Evolutionary conservation across 208 protist species (phyloP).

Genomic region (Trypanosoma avium): DNA sequence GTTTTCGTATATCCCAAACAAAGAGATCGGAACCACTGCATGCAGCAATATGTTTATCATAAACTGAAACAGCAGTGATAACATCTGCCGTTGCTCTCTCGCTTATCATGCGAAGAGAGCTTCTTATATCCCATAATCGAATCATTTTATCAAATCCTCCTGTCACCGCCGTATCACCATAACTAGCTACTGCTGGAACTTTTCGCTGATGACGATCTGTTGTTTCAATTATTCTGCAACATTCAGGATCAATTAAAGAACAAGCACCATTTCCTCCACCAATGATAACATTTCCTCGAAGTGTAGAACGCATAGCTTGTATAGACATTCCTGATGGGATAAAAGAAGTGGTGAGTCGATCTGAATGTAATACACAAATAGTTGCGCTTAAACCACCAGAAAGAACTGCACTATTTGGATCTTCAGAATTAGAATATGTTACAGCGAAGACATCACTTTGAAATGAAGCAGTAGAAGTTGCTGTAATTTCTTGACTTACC

Average conservation of each 20-base stretch:
- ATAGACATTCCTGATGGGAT: slow-evolving; percentile 82
- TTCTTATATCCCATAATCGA: slow-evolving; percentile 81
- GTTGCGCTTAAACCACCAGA: slow-evolving; percentile 85
- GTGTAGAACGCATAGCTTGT: slow-evolving; percentile 81
- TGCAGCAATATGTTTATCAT: slow-evolving; percentile 60
- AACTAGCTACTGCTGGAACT: slow-evolving; percentile 78
- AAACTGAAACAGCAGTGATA: slow-evolving; percentile 75
- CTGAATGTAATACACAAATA: slow-evolving; percentile 86
- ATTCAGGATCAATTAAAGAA: slow-evolving; percentile 71
- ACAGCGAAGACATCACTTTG: slow-evolving; percentile 90
- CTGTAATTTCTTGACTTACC: slow-evolving; percentile 66
- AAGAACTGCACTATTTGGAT: slow-evolving; percentile 76
- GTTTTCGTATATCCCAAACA: slow-evolving; percentile 81
- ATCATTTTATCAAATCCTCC: slow-evolving; percentile 84
- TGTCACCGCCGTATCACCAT: slow-evolving; percentile 62
- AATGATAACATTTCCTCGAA: slow-evolving; percentile 66
- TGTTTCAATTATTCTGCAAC: slow-evolving; percentile 62
- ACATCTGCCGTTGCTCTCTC: slow-evolving; percentile 66
- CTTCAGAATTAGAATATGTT: slow-evolving; percentile 67
- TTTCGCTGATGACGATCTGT: slow-evolving; percentile 78
- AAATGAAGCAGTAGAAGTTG: slow-evolving; percentile 83
- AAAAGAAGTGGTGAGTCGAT: slow-evolving; percentile 83
- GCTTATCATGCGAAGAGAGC: slow-evolving; percentile 55
- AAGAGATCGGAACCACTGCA: slow-evolving; percentile 82
- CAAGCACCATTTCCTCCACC: slow-evolving; percentile 80